Conservation (phyloP, 1,139 yeast genomes). For the Candida tunisiensis region DNA sequence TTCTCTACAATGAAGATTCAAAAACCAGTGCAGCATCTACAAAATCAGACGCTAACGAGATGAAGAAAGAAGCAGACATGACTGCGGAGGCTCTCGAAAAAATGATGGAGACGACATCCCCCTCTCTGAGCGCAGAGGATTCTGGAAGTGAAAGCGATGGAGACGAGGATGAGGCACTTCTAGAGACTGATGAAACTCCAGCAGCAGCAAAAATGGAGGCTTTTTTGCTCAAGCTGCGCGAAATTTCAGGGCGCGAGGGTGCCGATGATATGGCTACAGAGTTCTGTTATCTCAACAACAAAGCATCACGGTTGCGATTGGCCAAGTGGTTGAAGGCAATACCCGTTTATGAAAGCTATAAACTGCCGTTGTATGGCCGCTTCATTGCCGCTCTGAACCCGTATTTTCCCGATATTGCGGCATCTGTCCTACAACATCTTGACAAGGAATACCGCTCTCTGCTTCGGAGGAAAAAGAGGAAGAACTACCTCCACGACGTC, state of each 20-base stretch:
- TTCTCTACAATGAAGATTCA: conserved; percentile 1
- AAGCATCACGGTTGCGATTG: conserved; percentile 53
- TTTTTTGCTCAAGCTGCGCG: conserved; percentile 9
- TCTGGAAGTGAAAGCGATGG: conserved; percentile 4
- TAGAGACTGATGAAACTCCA: conserved; percentile 5
- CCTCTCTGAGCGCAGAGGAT: conserved; percentile 25
- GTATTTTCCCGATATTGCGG: conserved; percentile 34
- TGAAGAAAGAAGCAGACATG: conserved; percentile 2
- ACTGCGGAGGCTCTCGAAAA: conserved; percentile 3
- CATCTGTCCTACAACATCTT: conserved; percentile 36
- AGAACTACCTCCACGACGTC: conserved; percentile 9
- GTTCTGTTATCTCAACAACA: conserved; percentile 51
- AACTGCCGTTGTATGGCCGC: conserved; percentile 35
- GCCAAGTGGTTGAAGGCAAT: conserved; percentile 31
- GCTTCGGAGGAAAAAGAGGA: conserved; percentile 8
- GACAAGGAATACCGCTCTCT: conserved; percentile 22
- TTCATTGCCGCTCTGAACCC: conserved; percentile 45
- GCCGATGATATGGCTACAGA: conserved; percentile 39
- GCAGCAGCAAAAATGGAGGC: conserved; percentile 9
- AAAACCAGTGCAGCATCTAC: conserved; percentile 1
- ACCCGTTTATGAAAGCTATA: conserved; percentile 12
- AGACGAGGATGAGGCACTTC: conserved; percentile 4
- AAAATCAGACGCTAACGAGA: conserved; percentile 3
- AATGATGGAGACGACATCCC: conserved; percentile 3
- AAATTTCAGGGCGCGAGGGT: conserved; percentile 25